Base-by-base conservation (phyloP, 164 flowering plant species). In the Warburgia ugandensis region DNA sequence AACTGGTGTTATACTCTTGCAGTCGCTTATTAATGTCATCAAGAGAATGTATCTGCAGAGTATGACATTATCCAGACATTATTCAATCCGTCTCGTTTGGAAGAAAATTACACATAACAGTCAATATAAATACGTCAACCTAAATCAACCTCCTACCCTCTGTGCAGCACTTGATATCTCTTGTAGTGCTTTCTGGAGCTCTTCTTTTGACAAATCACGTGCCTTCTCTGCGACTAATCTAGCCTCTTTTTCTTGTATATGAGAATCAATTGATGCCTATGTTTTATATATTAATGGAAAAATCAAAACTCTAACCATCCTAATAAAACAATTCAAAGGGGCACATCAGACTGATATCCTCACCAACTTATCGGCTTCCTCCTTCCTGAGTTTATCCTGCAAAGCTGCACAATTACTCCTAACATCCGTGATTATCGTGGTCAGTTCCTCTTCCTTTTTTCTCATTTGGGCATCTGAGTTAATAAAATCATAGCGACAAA, bases 1-100 rank as follows among this genome's bases (percentile, higher is more conserved):
- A 76, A 62, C 99, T 84, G 4, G 83, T 74, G 57, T 84, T 94
- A 62, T 89, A 94, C 50, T 94, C 99, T 46, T 89, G 97, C 46
- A 90, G 59, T 39, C 83, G 64, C 76, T 81, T 80, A 72, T 82
- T 80, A 68, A 73, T 80, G 25, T 86, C 94, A 45, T 69, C 74
- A 16, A 78, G 57, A 8, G 91, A 73, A 16, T 66, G 23, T 40
- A 84, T 74, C 96, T 88, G 77, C 61, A 70, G n/a, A n/a, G n/a
- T 23, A 3, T n/a, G n/a, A 33, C 7, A 44, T 20, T 3, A 45
- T 25, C 3, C 12, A 8, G 14, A 45, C 25, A 27, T 45, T 45
- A 10, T 19, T 16, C 25, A 1, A 36, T 37, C 41, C n/a, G n/a
- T n/a, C 14, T 3, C 41, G 17, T 37, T 12, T 11, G 5, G 17